Percentiles rank a stretch among this genome's conserved stretches.
Conservation (phyloP, 768 basidiomycete genomes). For the Pulveroboletus ravenelii region DNA sequence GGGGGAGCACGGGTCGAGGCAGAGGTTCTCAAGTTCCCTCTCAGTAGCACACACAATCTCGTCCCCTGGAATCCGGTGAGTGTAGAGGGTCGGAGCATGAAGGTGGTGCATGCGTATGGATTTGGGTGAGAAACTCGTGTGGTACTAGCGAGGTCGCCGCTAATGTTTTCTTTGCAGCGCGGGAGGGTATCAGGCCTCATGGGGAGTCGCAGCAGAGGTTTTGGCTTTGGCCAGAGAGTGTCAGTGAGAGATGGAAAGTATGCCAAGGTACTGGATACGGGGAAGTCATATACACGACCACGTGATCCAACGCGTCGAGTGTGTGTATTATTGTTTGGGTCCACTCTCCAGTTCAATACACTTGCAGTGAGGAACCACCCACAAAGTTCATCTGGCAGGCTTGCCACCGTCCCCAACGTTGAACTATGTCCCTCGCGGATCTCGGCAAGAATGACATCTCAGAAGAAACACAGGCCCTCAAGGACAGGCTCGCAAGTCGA, state of each 20-base stretch:
- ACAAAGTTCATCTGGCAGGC: slow-evolving; percentile 10
- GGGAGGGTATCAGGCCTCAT: slow-evolving; percentile 39
- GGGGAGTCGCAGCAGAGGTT: slow-evolving; percentile 43
- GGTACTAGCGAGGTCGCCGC: background rate
- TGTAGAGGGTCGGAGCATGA: slow-evolving; percentile 21
- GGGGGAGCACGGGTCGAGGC: slow-evolving; percentile 56
- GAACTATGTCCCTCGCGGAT: slow-evolving; percentile 36
- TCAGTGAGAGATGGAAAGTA: background rate
- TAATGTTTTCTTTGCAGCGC: slow-evolving; percentile 21
- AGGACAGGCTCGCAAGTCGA: slow-evolving; percentile 34
- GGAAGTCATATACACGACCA: too few relatives aligned
- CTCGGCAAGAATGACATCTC: slow-evolving; percentile 38
- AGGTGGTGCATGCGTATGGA: slow-evolving; percentile 57
- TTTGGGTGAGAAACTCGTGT: slow-evolving; percentile 39
- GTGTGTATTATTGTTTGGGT: slow-evolving; percentile 27
- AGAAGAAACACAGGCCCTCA: slow-evolving; percentile 34
- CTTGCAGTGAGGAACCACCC: background rate
- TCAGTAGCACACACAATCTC: slow-evolving; percentile 16
- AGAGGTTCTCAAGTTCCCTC: slow-evolving; percentile 38
- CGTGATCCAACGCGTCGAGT: slow-evolving; percentile 30
- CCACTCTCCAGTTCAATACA: slow-evolving; percentile 2
- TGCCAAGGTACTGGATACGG: too few relatives aligned
- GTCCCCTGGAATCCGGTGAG: slow-evolving; percentile 15
- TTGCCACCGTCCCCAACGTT: slow-evolving; percentile 14
- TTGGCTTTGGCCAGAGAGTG: slow-evolving; percentile 21